Evolutionary conservation across 768 basidiomycete genomes (phyloP), one percentile per base, ranked within the genome.

Genomic region (Russula olivacea): DNA sequence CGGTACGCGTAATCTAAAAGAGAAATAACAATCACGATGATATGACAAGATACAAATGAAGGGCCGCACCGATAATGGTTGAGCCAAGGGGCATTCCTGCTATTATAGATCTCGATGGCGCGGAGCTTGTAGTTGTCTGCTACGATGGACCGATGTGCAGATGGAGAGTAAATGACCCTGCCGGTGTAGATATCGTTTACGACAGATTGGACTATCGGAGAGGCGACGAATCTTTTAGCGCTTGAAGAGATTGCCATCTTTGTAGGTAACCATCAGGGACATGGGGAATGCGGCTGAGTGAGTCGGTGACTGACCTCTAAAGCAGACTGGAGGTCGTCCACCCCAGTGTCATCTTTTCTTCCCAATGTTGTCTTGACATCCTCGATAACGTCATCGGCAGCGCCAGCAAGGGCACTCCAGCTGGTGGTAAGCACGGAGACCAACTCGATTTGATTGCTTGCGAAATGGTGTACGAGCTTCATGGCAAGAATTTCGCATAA

Each of bases 191-290:
- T 91, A 58, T 93, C 89, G 68, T 87, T 86, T 40, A 98, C 83
- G 30, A 97, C 87, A 58, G 85, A 85, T 72, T 98, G 95, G 3
- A 92, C 85, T 25, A 97, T 80, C 0, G 92, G 85, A 0, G 88
- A 84, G 1, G 92, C 81, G 12, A 97, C 77, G 70, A 98, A 96
- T 32, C 81, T 78, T 72, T 96, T 98, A 4, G 93, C 82, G 57
- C 85, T 78, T 0, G 92, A 93, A 9, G 88, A 83, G 68, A 98
- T 91, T 3, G 93, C 93, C 81, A 97, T 87, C 90, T 94, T 94
- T 70, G 54, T 32, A 55, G 12, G 55, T 19, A 21, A 25, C n/a
- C 17, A 25, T 48, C 43, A 41, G 55, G 45, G 10, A 30, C 50
- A 36, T n/a, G 51, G 58, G 47, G 43, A n/a, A 30, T 21, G 36